Percentiles rank a stretch among this genome's conserved stretches.
Evolutionary conservation across 1,284 basidiomycete genomes (phyloP).

Genomic region (Calocybe gambosa): DNA sequence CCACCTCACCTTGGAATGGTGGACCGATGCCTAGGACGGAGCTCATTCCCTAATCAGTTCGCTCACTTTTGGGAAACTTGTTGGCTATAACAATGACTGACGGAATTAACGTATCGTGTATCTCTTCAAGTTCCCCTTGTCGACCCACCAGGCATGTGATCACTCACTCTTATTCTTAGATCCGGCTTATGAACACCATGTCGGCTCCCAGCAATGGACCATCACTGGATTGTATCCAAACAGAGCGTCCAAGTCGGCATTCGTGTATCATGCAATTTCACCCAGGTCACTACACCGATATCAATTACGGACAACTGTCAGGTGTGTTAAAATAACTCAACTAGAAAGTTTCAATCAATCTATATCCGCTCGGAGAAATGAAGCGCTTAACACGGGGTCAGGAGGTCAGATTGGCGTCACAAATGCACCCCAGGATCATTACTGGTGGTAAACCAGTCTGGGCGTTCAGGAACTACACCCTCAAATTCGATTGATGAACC

Average conservation of each 20-base stretch:
- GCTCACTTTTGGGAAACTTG: slow-evolving; percentile 6
- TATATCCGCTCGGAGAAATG: too few species aligned
- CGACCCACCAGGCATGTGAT: slow-evolving; percentile 2
- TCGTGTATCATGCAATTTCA: too few species aligned
- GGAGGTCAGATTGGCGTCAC: slow-evolving; percentile 6
- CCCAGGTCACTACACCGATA: slow-evolving; percentile 8
- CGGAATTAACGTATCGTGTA: background rate
- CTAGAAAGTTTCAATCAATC: too few species aligned
- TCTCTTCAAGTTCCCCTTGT: slow-evolving; percentile 6
- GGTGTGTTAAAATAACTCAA: background rate
- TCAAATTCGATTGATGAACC: too few species aligned
- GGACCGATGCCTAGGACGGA: slow-evolving; percentile 10
- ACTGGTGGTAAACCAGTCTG: slow-evolving; percentile 6
- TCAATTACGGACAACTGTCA: slow-evolving; percentile 8
- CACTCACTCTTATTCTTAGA: background rate
- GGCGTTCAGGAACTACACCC: too few species aligned
- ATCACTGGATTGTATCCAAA: too few species aligned
- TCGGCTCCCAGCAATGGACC: too few species aligned
- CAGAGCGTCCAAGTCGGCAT: too few species aligned
- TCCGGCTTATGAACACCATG: slow-evolving; percentile 5
- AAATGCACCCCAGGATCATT: slow-evolving; percentile 5
- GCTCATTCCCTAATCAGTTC: slow-evolving; percentile 6
- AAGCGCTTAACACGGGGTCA: too few species aligned
- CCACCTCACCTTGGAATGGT: slow-evolving; percentile 9
- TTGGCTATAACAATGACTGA: background rate